phyloP scores from a whole-genome alignment of 2,329 filamentous ascomycete genomes.

The Neopestalotiopsis clavispora region DNA sequence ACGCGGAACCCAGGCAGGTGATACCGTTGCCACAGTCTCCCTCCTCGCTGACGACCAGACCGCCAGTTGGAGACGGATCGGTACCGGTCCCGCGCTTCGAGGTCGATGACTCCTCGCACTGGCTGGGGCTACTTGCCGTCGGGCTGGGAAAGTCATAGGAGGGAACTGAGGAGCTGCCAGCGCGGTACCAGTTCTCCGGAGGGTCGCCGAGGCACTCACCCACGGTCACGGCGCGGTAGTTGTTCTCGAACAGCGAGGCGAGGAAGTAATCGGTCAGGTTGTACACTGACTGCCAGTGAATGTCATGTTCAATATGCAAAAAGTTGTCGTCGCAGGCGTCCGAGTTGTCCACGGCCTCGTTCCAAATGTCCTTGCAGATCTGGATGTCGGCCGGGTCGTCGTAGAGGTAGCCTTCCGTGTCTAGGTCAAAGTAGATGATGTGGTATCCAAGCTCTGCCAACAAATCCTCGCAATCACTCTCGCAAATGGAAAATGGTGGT shows the following conservation, averaged over 20 bases:
- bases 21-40: constrained; percentile 31
- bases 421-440: constrained; percentile 36
- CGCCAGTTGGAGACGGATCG: constrained; percentile 26
- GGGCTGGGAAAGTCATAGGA: constrained; percentile 32
- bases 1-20: constrained; percentile 35
- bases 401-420: constrained; percentile 38
- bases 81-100: constrained; percentile 20
- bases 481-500: constrained; percentile 38
- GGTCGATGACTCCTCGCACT: constrained; percentile 25
- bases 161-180: constrained; percentile 31
- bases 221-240: constrained; percentile 54
- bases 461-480: constrained; percentile 30
- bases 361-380: constrained; percentile 42
- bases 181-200: constrained; percentile 57
- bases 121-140: constrained; percentile 33
- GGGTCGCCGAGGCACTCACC: constrained; percentile 61
- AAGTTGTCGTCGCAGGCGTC: constrained; percentile 34
- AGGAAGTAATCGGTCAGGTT: constrained; percentile 52
- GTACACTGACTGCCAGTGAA: constrained; percentile 50
- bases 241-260: constrained; percentile 44
- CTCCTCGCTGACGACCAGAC: constrained; percentile 30
- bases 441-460: constrained; percentile 36
- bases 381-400: constrained; percentile 38
- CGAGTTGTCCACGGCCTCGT: constrained; percentile 36
- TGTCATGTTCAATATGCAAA: constrained; percentile 50